Conservation (phyloP, 202 grass and related monocot species). For the Setaria viridis region DNA sequence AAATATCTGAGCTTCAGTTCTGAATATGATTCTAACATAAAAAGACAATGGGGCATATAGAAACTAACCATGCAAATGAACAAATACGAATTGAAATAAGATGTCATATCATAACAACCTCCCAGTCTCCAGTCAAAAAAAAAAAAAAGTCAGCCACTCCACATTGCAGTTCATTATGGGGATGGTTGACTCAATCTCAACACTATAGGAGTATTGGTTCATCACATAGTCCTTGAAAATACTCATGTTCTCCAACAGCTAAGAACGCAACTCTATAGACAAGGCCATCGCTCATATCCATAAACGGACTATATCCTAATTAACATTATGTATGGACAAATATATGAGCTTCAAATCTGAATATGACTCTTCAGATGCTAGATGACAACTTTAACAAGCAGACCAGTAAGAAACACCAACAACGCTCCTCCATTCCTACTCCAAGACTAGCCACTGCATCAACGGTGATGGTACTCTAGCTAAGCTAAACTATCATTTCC, state of each 20-base stretch:
- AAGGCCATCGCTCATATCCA: not conserved
- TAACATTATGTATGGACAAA: not conserved
- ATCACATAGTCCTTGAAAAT: not conserved
- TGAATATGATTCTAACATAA: too few relatives aligned
- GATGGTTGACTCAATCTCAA: not conserved
- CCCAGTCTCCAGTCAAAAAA: too few relatives aligned
- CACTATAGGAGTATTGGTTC: not conserved
- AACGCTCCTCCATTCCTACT: not conserved
- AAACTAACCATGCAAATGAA: not conserved
- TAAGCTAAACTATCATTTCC: slow-evolving; percentile 10
- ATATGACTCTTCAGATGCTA: not conserved
- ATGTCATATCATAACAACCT: not conserved
- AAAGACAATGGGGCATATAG: not conserved
- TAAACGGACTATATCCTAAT: not conserved
- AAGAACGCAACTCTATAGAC: slow-evolving; percentile 13
- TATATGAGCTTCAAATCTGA: not conserved
- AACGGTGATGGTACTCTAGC: not conserved
- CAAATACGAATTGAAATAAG: too few relatives aligned
- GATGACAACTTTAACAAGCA: slow-evolving; percentile 1
- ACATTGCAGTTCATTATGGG: not conserved
- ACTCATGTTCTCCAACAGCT: not conserved
- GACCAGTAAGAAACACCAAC: not conserved
- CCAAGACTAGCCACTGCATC: not conserved
- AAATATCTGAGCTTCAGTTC: too few relatives aligned
- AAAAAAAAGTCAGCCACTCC: not conserved